These are phyloP conservation scores for Pythium utonaiense DNA, from an alignment of 352 stramenopile genomes.

Conservation along the genomic window DNA sequence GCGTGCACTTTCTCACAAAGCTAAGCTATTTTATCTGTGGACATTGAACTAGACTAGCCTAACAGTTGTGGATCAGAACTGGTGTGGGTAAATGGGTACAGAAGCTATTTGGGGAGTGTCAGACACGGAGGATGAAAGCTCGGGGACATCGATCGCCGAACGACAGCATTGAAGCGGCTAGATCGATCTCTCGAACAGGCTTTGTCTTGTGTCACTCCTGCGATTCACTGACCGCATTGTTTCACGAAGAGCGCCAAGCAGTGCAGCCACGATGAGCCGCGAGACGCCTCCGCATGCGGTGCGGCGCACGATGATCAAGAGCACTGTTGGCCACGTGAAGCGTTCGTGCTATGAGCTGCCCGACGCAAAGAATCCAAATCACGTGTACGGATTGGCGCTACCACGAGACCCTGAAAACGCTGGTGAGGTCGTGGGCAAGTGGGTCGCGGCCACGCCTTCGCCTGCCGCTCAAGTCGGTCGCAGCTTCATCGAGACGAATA, in stretches of 20 bases:
- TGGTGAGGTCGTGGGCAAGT: conserved; percentile 70
- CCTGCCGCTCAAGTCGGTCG: conserved; percentile 52
- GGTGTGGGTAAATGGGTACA: background rate
- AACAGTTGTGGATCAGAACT: conserved; percentile 13
- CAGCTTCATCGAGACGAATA: conserved; percentile 83
- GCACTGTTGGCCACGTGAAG: conserved; percentile 59
- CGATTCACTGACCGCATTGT: background rate
- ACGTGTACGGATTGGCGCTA: conserved; percentile 75
- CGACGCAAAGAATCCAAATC: conserved; percentile 48
- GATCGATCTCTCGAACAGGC: background rate
- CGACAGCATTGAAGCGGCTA: background rate
- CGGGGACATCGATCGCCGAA: background rate
- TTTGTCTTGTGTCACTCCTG: background rate
- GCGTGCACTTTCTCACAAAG: background rate
- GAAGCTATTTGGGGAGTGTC: conserved; percentile 14
- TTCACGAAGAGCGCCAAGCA: background rate
- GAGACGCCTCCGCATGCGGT: conserved; percentile 33
- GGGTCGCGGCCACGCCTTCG: conserved; percentile 60
- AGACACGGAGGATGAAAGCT: background rate
- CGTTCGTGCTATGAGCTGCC: conserved; percentile 65
- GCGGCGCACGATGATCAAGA: conserved; percentile 84
- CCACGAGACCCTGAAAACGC: conserved; percentile 66
- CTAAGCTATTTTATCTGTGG: no score
- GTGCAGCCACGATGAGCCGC: conserved; percentile 25
- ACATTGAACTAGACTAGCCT: background rate